Evolutionary conservation across 129 eudicot genomes (phyloP).

Genomic region (Flaveria bidentis): DNA sequence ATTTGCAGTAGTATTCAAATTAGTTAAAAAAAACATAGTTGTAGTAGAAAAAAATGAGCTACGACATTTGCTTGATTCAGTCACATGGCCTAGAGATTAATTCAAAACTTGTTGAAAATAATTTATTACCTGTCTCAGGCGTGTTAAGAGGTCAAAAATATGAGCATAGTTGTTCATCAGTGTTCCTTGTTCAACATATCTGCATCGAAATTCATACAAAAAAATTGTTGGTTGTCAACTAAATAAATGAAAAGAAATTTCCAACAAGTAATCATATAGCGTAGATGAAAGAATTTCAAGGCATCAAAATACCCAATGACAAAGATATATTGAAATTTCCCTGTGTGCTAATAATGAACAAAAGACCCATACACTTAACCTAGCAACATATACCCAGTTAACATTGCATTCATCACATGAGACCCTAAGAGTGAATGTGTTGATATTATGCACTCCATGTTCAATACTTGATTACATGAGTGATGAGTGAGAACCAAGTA

Average conservation of each 20-base stretch:
- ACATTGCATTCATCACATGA: neutral
- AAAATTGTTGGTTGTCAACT: neutral
- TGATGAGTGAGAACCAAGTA: neutral
- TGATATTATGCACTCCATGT: no score
- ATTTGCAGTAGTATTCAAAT: neutral
- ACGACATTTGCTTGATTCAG: neutral
- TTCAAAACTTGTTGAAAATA: neutral
- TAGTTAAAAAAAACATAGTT: neutral
- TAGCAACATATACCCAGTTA: neutral
- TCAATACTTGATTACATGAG: neutral
- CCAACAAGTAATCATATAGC: neutral
- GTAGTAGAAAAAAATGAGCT: neutral
- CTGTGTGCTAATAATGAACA: neutral
- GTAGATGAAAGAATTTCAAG: neutral
- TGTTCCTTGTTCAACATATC: constrained; percentile 73
- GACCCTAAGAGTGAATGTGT: neutral
- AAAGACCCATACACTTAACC: neutral
- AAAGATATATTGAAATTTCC: neutral
- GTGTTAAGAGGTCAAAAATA: constrained; percentile 90
- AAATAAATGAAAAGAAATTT: neutral
- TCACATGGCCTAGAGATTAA: neutral
- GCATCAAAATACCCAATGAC: neutral
- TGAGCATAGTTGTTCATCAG: constrained; percentile 91
- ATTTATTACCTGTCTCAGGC: constrained; percentile 74
- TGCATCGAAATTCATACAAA: constrained; percentile 34